Evolutionary conservation across 192 early-diverging fungal genomes (phyloP), one percentile per base, ranked within the genome.

Genomic region (Helicostylum pulchrum): DNA sequence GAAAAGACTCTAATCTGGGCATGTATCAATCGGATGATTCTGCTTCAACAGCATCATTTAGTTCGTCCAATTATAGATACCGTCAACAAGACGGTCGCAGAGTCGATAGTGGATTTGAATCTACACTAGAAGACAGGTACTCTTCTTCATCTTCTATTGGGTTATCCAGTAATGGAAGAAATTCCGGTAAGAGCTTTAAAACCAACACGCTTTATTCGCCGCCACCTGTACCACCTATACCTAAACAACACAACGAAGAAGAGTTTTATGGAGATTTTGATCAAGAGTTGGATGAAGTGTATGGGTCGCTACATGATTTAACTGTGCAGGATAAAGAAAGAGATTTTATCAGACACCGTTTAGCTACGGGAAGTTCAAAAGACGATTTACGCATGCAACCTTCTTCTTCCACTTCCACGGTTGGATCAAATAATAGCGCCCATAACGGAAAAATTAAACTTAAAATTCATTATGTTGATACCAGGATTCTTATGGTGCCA

Each of bases 391-490:
- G 46, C 11, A 31, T 21, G 17, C 61, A 63, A 34, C 53, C 68
- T 26, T 62, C 68, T 4, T 32, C 62, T 0, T 70, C 68, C 9
- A 39, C 48, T 26, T 69, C 67, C 2, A 69, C 67, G 2, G 26
- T 52, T 19, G 53, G 50, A 21, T 62, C 61, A 1, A 17, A n/a
- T 15, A 50, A 49, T 21, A 61, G 42, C 20, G 21, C 47, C 14
- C 64, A 42, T 44, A 48, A 58, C 17, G 59, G 68, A 46, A 77
- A 75, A 64, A 69, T 75, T 58, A 85, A 82, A 30, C 77, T 91
- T 50, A 90, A 92, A 66, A 79, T 80, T 52, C 86, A 91, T 68
- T 85, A 78, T 66, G 77, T 70, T 15, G 88, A 89, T 64, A 89
- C 83, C 1, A 77, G 87, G 7, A 82, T 88, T 21, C 65, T 92